A percentile compares a stretch with the other conserved stretches of the same genome.
Conservation (phyloP, 2,329 filamentous ascomycete species). For the Pseudomassariella vexata region DNA sequence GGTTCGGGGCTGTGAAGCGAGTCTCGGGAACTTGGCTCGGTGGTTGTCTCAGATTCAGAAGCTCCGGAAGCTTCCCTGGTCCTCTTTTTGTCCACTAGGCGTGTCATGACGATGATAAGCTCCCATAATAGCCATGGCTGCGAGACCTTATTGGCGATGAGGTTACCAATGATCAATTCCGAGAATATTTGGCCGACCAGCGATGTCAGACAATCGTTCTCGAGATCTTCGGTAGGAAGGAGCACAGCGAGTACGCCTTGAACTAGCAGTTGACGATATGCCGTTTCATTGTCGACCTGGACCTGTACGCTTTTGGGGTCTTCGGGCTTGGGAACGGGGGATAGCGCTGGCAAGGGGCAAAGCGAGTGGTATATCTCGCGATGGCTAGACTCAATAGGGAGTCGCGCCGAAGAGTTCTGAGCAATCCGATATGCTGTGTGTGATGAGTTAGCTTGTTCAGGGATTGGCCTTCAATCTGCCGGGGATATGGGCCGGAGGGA, state of each 20-base stretch:
- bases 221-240: slow-evolving; percentile 85
- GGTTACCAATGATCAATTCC: slow-evolving; percentile 81
- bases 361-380: slow-evolving; percentile 77
- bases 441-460: background rate
- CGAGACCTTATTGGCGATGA: slow-evolving; percentile 72
- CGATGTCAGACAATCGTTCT: slow-evolving; percentile 78
- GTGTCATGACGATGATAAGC: slow-evolving; percentile 66
- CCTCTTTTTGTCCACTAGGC: slow-evolving; percentile 26
- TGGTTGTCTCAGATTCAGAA: slow-evolving; percentile 5
- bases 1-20: too few species aligned
- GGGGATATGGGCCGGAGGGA: too few species aligned
- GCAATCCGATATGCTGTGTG: slow-evolving; percentile 66
- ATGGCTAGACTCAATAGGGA: slow-evolving; percentile 55
- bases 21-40: slow-evolving; percentile 6
- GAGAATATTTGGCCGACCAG: slow-evolving; percentile 84
- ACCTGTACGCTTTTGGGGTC: slow-evolving; percentile 44
- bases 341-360: slow-evolving; percentile 73
- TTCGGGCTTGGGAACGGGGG: slow-evolving; percentile 61
- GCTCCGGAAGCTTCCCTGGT: slow-evolving; percentile 9
- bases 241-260: slow-evolving; percentile 76
- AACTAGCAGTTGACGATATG: slow-evolving; percentile 84
- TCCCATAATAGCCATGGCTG: slow-evolving; percentile 91
- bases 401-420: slow-evolving; percentile 48
- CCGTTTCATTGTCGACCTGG: slow-evolving; percentile 71
- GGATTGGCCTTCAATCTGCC: too few species aligned